Conservation (phyloP, 495 filamentous ascomycete species). For the Lophiostoma macrostomum region DNA sequence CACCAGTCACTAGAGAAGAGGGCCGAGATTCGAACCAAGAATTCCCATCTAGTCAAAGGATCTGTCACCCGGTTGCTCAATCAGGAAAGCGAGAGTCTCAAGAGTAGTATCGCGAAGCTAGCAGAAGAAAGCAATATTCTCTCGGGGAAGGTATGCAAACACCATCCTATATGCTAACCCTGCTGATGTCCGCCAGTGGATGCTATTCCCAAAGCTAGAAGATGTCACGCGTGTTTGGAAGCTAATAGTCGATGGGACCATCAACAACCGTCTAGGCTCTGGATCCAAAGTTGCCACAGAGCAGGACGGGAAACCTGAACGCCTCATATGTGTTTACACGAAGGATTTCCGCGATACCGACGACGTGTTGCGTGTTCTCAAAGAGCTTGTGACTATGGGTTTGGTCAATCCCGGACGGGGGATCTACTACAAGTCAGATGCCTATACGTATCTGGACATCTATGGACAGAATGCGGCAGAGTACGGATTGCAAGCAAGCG, state of each 20-base stretch:
- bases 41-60: constrained; percentile 40
- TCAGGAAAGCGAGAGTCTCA: constrained; percentile 49
- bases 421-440: constrained; percentile 82
- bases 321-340: constrained; percentile 76
- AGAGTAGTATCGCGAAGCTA: constrained; percentile 53
- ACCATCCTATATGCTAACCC: background rate
- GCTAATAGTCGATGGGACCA: constrained; percentile 59
- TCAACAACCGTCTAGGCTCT: constrained; percentile 62
- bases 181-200: constrained; percentile 54
- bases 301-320: constrained; percentile 31
- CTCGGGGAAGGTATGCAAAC: constrained; percentile 56
- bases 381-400: constrained; percentile 56
- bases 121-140: constrained; percentile 55
- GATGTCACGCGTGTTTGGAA: constrained; percentile 64
- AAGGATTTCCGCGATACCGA: constrained; percentile 63
- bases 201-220: constrained; percentile 63
- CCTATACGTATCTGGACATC: constrained; percentile 69
- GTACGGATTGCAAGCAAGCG: constrained; percentile 63
- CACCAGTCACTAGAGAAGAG: constrained; percentile 43
- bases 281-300: constrained; percentile 68
- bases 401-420: constrained; percentile 49
- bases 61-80: constrained; percentile 50
- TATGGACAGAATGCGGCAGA: constrained; percentile 54
- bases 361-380: constrained; percentile 66
- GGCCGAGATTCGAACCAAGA: constrained; percentile 42